Evolutionary conservation across 352 stramenopile species (phyloP), one percentile per base, ranked within the genome.

Genomic region (Pythium myriotylum): DNA sequence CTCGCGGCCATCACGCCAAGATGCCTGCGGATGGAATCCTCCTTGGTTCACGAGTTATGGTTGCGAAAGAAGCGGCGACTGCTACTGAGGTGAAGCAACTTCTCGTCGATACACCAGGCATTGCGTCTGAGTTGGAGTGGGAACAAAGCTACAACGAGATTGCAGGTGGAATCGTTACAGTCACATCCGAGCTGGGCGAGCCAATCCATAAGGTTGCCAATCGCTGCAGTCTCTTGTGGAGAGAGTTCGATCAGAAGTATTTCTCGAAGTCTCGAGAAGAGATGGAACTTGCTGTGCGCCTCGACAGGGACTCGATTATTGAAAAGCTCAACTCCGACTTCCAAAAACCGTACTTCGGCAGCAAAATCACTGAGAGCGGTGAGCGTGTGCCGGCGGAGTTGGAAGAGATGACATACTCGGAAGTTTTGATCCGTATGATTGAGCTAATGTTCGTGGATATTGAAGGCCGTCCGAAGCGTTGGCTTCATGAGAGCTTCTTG

Each of bases 301-400:
- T 84, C 4, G 83, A 92, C 71, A 92, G 91, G 74, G 71, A 88
- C 19, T 45, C 75, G 40, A 94, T 95, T 53, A 91, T 94, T 37
- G 66, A 67, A n/a, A 73, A 75, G 17, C 60, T 96, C 32, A 95
- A 96, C 51, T 68, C 81, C 4, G 85, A 96, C 54, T 96, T 91
- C 67, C 88, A 96, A 68, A 96, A 96, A 70, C 83, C 81, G 29
- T 95, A 94, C 73, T 96, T 96, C 62, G 88, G 88, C 13, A 76
- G 71, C 46, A 86, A 87, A 59, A 65, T 80, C 51, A 67, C 32
- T 4, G 62, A 73, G 48, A 76, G 67, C 27, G 83, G 73, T 13
- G 60, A 81, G 20, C 57, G 48, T 16, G 26, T 71, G 16, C 50
- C 60, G 17, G 82, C 75, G 27, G 88, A 94, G 29, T 37, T 96